Percentiles rank a stretch among this genome's conserved stretches.
phyloP scores from a whole-genome alignment of 371 early-diverging fungal genomes.

The Batkoa obscura region DNA sequence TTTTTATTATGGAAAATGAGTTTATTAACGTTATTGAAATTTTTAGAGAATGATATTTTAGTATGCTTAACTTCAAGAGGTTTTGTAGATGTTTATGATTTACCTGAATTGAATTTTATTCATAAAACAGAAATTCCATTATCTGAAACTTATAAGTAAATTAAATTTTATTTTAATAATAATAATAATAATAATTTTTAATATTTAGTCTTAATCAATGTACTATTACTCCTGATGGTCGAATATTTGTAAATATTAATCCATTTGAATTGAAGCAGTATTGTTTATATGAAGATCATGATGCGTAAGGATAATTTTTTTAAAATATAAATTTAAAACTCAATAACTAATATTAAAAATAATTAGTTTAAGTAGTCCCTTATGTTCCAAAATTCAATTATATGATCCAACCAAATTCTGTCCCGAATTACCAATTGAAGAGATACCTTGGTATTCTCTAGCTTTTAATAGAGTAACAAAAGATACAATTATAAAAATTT shows the following conservation, averaged over 20 bases:
- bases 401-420: neutral
- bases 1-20: too few species aligned
- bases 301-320: too few species aligned
- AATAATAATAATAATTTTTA: too few species aligned
- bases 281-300: neutral
- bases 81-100: slow-evolving; percentile 1
- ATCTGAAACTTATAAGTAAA: slow-evolving; percentile 1
- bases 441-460: neutral
- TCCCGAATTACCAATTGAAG: neutral
- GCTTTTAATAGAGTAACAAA: neutral
- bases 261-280: neutral
- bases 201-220: neutral
- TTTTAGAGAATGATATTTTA: neutral
- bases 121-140: neutral
- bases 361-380: neutral
- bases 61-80: neutral
- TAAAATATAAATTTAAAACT: too few species aligned
- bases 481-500: too few species aligned
- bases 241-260: neutral
- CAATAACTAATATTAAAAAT: too few species aligned
- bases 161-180: neutral
- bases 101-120: neutral
- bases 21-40: too few species aligned
- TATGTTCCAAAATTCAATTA: neutral
- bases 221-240: neutral